These are phyloP conservation scores for Saccharomycopsis fibuligera DNA, from an alignment of 805 yeast genomes.

Conservation along the genomic window DNA sequence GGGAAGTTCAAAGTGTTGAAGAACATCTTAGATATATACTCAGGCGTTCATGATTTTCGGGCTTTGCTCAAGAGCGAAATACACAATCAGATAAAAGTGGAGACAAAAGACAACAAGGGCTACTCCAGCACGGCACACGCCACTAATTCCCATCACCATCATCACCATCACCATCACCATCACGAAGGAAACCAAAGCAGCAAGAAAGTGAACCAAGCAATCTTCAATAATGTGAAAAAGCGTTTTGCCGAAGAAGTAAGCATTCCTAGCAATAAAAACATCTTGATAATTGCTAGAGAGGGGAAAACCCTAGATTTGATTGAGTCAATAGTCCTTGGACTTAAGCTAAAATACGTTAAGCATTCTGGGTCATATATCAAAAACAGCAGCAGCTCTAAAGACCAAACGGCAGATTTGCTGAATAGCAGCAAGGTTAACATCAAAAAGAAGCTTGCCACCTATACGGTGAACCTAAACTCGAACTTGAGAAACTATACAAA, in stretches of 20 bases:
- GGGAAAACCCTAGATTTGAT: conserved; percentile 65
- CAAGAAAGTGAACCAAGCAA: conserved; percentile 14
- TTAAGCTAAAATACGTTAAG: conserved; percentile 47
- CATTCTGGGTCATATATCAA: conserved; percentile 59
- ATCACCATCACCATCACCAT: conserved; percentile 2
- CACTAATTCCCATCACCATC: conserved; percentile 13
- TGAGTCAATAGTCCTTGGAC: conserved; percentile 65
- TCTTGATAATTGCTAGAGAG: conserved; percentile 67
- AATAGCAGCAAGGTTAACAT: not conserved
- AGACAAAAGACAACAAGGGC: not conserved
- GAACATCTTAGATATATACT: conserved; percentile 48
- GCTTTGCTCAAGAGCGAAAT: conserved; percentile 10
- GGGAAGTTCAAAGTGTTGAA: conserved; percentile 75
- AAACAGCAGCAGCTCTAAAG: conserved; percentile 27
- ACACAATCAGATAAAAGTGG: not conserved
- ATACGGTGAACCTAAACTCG: conserved; percentile 14
- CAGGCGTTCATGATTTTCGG: conserved; percentile 33
- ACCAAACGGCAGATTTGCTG: not conserved
- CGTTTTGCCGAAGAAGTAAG: conserved; percentile 3
- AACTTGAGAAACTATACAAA: conserved; percentile 14
- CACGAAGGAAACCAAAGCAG: not conserved
- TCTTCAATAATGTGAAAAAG: conserved; percentile 10
- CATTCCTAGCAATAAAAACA: conserved; percentile 32
- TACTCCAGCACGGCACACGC: conserved; percentile 19
- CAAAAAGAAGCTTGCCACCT: conserved; percentile 4